Conservation (phyloP, 495 filamentous ascomycete species). For the Usnea hakonensis region DNA sequence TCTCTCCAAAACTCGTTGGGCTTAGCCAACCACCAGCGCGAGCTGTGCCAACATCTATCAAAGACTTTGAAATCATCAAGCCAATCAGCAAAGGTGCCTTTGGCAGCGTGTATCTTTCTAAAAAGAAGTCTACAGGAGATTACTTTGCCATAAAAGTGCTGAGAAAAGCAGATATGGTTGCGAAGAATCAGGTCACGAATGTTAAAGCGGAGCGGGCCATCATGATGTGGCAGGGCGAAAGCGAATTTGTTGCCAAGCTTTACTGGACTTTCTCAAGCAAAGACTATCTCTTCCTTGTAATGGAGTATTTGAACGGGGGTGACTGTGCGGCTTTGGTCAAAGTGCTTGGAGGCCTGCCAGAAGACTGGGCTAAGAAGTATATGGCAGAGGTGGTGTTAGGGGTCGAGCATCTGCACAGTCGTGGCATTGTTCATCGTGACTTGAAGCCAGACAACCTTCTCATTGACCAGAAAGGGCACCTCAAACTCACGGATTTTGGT, state of each 20-base stretch:
- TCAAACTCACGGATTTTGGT: constrained; percentile 97
- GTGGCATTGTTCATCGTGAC: constrained; percentile 93
- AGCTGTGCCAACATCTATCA: constrained; percentile 88
- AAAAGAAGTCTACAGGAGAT: constrained; percentile 96
- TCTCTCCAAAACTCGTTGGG: constrained; percentile 71
- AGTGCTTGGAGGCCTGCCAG: constrained; percentile 77
- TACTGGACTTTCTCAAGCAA: constrained; percentile 99
- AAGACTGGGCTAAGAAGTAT: constrained; percentile 98
- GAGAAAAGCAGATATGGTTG: constrained; percentile 99
- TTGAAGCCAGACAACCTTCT: constrained; percentile 95
- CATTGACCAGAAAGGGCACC: constrained; percentile 92
- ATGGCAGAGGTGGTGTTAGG: constrained; percentile 91
- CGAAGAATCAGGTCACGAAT: constrained; percentile 98
- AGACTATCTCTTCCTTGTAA: constrained; percentile 95
- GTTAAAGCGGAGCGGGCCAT: constrained; percentile 99
- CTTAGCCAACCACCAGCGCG: constrained; percentile 65
- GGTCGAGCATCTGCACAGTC: constrained; percentile 87
- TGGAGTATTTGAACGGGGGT: constrained; percentile 98
- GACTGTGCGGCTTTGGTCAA: constrained; percentile 97
- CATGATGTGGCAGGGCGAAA: constrained; percentile 99
- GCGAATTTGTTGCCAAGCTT: constrained; percentile 96
- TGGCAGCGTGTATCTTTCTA: constrained; percentile 93
- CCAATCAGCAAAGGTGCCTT: constrained; percentile 99
- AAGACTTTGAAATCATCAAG: constrained; percentile 99
- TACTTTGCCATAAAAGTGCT: constrained; percentile 98